Base-by-base conservation (phyloP, 176 grass and related monocot species). In the Pontederia paniculata region DNA sequence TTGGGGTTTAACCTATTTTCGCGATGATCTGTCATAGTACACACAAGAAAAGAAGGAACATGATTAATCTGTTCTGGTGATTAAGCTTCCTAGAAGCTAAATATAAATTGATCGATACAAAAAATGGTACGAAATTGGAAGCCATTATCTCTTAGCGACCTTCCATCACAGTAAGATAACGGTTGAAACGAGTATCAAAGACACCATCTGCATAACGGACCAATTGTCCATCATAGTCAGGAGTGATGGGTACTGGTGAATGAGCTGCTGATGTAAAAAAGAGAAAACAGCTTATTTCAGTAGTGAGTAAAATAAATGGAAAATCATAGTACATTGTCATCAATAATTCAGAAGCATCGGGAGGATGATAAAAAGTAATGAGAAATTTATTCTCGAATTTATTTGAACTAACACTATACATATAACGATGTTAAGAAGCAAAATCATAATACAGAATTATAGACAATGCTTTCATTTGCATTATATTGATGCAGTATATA, bases 81-180 rank as follows among this genome's bases (percentile, higher is more conserved):
- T n/a, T n/a, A n/a, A n/a, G n/a, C n/a, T n/a, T n/a, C n/a, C n/a
- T n/a, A n/a, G n/a, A 22, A 28, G 31, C 15, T 44, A 10, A 42
- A n/a, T n/a, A n/a, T n/a, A n/a, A n/a, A n/a, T n/a, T n/a, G n/a
- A n/a, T n/a, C n/a, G n/a, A n/a, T n/a, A n/a, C n/a, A n/a, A n/a
- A n/a, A n/a, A n/a, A n/a, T n/a, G n/a, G n/a, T n/a, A n/a, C n/a
- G n/a, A n/a, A n/a, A n/a, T n/a, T n/a, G n/a, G n/a, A 11, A 69
- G 23, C 25, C 45, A 64, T 2, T 65, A 63, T 23, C n/a, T n/a
- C 17, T 17, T 17, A 45, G 69, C 28, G 44, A 96, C 90, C 90
- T 96, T 96, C 90, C 73, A 96, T 70, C 70, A 96, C 63, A 67
- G 85, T 83, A 71, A 96, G 21, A 83, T 80, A 96, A 77, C 85